phyloP scores from a whole-genome alignment of 2,329 filamentous ascomycete genomes.

The Aspergillus niger region DNA sequence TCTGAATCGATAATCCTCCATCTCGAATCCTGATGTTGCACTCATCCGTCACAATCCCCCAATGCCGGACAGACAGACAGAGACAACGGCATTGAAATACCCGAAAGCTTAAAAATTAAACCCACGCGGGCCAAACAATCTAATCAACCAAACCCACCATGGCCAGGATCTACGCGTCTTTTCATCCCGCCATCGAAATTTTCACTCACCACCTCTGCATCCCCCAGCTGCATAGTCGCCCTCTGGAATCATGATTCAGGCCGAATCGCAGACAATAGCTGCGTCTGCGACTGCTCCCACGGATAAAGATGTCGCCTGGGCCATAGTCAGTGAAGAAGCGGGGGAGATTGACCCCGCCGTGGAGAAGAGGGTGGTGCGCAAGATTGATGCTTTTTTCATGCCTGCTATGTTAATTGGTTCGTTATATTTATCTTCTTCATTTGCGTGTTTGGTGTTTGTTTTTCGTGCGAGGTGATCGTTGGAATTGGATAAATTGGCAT shows the following conservation, averaged over 20 bases:
- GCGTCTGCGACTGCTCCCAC: background rate
- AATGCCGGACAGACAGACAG: too few species aligned
- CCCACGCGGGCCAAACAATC: too few species aligned
- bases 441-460: background rate
- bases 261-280: background rate
- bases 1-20: too few species aligned
- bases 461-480: background rate
- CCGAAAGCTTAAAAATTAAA: too few species aligned
- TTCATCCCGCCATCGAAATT: background rate
- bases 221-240: background rate
- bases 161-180: background rate
- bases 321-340: slow-evolving; percentile 13
- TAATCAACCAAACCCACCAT: too few species aligned
- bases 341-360: slow-evolving; percentile 14
- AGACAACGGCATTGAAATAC: too few species aligned
- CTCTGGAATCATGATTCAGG: slow-evolving; percentile 1
- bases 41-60: too few species aligned
- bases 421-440: background rate
- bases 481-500: background rate
- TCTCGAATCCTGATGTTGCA: too few species aligned
- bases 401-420: slow-evolving; percentile 60
- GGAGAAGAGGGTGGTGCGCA: slow-evolving; percentile 12
- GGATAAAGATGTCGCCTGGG: slow-evolving; percentile 3
- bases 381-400: slow-evolving; percentile 18
- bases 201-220: background rate